A percentile compares a stretch with the other conserved stretches of the same genome.
phyloP scores from a whole-genome alignment of 805 yeast species.

The Candida xiaguanensis region DNA sequence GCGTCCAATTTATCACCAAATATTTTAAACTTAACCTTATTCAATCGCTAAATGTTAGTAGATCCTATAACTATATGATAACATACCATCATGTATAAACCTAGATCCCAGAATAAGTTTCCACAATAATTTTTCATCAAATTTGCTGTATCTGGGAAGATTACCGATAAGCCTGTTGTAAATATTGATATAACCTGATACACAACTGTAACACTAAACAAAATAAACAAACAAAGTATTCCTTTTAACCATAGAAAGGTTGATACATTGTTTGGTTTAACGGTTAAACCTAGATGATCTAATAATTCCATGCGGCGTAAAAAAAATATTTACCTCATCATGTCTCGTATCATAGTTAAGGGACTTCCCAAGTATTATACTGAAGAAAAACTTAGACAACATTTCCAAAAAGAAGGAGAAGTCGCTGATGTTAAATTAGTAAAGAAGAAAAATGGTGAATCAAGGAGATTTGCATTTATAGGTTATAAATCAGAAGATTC shows the following conservation, averaged over 20 bases:
- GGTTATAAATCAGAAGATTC: slow-evolving; percentile 75
- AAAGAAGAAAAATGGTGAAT: slow-evolving; percentile 77
- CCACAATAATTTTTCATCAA: slow-evolving; percentile 7
- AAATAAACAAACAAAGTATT: slow-evolving; percentile 6
- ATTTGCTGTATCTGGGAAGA: slow-evolving; percentile 18
- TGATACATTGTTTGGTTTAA: neutral
- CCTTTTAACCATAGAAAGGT: slow-evolving; percentile 7
- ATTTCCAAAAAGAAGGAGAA: slow-evolving; percentile 56
- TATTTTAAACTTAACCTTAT: slow-evolving; percentile 33
- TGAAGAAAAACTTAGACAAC: slow-evolving; percentile 67
- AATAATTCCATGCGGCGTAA: slow-evolving; percentile 9
- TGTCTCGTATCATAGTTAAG: slow-evolving; percentile 90
- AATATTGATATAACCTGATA: slow-evolving; percentile 8
- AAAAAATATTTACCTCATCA: slow-evolving; percentile 5
- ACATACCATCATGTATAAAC: slow-evolving; percentile 28
- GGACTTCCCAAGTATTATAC: slow-evolving; percentile 77
- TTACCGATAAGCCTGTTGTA: slow-evolving; percentile 1
- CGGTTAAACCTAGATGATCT: slow-evolving; percentile 9
- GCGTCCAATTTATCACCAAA: slow-evolving; percentile 40
- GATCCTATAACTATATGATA: slow-evolving; percentile 3
- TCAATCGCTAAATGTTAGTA: slow-evolving; percentile 16
- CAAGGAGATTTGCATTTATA: slow-evolving; percentile 89
- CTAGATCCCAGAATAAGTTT: slow-evolving; percentile 25
- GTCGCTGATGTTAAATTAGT: slow-evolving; percentile 88
- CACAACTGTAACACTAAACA: slow-evolving; percentile 1